phyloP scores from a whole-genome alignment of 768 basidiomycete species.

The Suillus ampliporus region DNA sequence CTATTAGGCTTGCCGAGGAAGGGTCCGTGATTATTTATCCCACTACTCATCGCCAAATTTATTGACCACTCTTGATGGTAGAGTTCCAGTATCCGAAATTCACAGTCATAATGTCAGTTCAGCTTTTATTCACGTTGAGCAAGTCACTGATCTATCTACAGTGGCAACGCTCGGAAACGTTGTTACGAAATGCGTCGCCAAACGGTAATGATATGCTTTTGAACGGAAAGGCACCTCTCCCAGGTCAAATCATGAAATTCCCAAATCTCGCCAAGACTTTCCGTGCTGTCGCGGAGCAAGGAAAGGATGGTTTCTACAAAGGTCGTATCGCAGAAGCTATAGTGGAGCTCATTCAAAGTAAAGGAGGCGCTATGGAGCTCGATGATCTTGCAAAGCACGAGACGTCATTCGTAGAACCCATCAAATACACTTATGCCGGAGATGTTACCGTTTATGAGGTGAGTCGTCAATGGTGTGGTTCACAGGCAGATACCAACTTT shows the following conservation, averaged over 20 bases:
- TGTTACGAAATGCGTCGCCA: conserved; percentile 84
- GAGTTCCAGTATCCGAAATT: conserved; percentile 88
- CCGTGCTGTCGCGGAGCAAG: conserved; percentile 75
- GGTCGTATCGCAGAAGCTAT: conserved; percentile 90
- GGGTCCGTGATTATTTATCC: conserved; percentile 54
- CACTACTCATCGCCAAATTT: background rate
- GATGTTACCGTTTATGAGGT: conserved; percentile 95
- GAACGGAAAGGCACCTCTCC: conserved; percentile 80
- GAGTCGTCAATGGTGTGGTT: conserved; percentile 19
- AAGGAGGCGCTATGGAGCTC: conserved; percentile 93
- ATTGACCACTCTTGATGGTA: conserved; percentile 33
- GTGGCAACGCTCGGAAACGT: conserved; percentile 60
- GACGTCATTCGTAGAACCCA: conserved; percentile 84
- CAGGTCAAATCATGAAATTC: conserved; percentile 84
- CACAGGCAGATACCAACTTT: background rate
- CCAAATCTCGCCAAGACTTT: conserved; percentile 87
- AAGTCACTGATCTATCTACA: conserved; percentile 24
- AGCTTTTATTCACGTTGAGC: background rate
- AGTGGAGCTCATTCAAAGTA: conserved; percentile 80
- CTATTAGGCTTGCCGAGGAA: conserved; percentile 89
- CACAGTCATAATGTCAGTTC: conserved; percentile 59
- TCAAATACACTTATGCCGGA: conserved; percentile 84
- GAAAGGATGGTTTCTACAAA: conserved; percentile 93
- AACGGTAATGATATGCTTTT: conserved; percentile 88
- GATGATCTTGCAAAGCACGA: conserved; percentile 89